These are phyloP conservation scores for Pichia ethanolica DNA, from an alignment of 805 yeast genomes.

Conservation along the genomic window DNA sequence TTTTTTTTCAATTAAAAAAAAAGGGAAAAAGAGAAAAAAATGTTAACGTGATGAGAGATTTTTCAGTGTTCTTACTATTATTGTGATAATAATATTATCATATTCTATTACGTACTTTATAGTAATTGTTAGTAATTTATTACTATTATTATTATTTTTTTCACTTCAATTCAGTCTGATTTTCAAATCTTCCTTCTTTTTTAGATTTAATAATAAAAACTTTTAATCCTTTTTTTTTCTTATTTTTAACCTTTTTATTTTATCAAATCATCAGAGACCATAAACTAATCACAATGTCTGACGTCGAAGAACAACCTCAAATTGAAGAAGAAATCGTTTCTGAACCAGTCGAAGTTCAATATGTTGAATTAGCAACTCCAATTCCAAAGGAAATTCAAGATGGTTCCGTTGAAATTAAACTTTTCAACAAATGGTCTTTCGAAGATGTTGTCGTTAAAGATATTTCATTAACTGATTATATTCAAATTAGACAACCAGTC, in stretches of 20 bases:
- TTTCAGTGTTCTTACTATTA: too few relatives aligned
- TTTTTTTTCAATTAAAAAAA: too few relatives aligned
- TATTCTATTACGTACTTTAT: too few relatives aligned
- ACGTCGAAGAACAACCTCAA: conserved; percentile 47
- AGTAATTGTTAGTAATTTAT: too few relatives aligned
- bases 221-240: not conserved
- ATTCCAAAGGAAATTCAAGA: conserved; percentile 95
- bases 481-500: conserved; percentile 96
- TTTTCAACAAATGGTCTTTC: conserved; percentile 99
- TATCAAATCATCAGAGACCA: not conserved
- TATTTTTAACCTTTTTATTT: not conserved
- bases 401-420: conserved; percentile 93
- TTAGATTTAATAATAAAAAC: too few relatives aligned
- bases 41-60: not conserved
- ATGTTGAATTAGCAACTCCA: conserved; percentile 85
- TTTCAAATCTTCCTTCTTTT: not conserved
- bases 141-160: too few relatives aligned
- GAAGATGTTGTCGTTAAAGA: conserved; percentile 97
- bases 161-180: too few relatives aligned
- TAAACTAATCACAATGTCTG: conserved; percentile 57
- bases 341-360: conserved; percentile 74
- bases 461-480: conserved; percentile 96
- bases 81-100: too few relatives aligned
- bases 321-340: conserved; percentile 62
- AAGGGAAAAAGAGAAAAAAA: too few relatives aligned